These are phyloP conservation scores for Stachybotrys chartarum DNA, from an alignment of 2,329 filamentous ascomycete genomes.

Conservation along the genomic window DNA sequence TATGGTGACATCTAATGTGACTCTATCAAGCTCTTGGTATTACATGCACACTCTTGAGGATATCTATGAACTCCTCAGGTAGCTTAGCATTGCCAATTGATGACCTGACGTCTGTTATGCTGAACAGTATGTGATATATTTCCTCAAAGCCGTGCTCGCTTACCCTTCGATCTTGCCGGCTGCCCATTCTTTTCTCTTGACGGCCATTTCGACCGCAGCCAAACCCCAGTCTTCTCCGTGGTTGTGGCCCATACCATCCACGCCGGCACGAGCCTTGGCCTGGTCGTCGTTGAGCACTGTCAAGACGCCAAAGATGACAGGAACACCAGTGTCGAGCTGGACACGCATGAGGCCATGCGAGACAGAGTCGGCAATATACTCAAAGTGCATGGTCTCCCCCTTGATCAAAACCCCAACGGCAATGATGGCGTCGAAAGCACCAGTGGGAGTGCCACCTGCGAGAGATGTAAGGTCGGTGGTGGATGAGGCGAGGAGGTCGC, in stretches of 20 bases:
- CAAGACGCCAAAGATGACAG: constrained; percentile 86
- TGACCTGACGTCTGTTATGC: not conserved
- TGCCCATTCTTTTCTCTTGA: constrained; percentile 79
- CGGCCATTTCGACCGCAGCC: constrained; percentile 88
- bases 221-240: constrained; percentile 95
- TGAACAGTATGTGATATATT: too few species aligned
- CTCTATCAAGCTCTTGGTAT: too few species aligned
- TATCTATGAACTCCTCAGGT: not conserved
- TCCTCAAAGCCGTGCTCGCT: not conserved
- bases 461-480: constrained; percentile 59
- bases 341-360: constrained; percentile 91
- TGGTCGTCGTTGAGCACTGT: constrained; percentile 87
- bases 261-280: constrained; percentile 74
- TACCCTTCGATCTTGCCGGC: constrained; percentile 54
- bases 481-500: constrained; percentile 66
- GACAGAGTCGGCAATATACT: constrained; percentile 92
- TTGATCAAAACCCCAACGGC: constrained; percentile 96
- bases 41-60: too few species aligned
- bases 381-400: constrained; percentile 98
- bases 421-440: constrained; percentile 87
- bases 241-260: constrained; percentile 66
- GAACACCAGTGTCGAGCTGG: constrained; percentile 80
- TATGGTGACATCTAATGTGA: too few species aligned
- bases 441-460: constrained; percentile 32
- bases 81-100: not conserved